A percentile compares a stretch with the other conserved stretches of the same genome.
Conservation (phyloP, 495 filamentous ascomycete genomes). For the Cairneyella variabilis region DNA sequence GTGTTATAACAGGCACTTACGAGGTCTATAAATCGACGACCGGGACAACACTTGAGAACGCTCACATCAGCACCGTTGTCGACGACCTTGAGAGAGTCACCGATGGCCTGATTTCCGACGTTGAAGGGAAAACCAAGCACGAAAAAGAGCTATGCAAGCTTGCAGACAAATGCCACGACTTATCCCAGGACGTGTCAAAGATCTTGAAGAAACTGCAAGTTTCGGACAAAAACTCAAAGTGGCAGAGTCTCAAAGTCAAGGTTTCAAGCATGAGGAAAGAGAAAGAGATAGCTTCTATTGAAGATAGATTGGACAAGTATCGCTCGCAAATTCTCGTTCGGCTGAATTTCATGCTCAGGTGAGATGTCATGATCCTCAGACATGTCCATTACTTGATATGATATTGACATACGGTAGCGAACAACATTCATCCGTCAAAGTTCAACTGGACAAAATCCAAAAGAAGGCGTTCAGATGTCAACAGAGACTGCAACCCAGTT, state of each 20-base stretch:
- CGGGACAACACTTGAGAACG: constrained; percentile 3
- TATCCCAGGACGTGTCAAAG: constrained; percentile 4
- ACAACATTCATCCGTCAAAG: constrained; percentile 5
- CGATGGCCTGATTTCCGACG: neutral
- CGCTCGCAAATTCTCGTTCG: constrained; percentile 2
- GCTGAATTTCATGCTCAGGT: neutral
- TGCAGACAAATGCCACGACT: constrained; percentile 3
- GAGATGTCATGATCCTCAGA: neutral
- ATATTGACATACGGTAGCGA: neutral
- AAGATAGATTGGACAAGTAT: neutral
- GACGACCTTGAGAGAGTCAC: constrained; percentile 4
- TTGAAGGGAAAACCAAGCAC: constrained; percentile 3
- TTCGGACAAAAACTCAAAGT: constrained; percentile 1
- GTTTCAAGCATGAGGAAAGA: constrained; percentile 3
- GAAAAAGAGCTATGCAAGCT: constrained; percentile 2
- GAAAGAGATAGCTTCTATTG: constrained; percentile 5
- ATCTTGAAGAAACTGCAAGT: constrained; percentile 1
- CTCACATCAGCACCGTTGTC: constrained; percentile 1
- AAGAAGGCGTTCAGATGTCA: constrained; percentile 24
- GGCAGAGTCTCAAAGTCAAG: constrained; percentile 1
- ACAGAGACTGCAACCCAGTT: too few species aligned
- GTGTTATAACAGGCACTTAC: neutral
- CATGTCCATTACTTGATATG: neutral
- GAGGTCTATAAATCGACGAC: constrained; percentile 1
- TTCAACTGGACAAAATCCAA: constrained; percentile 7